These are phyloP conservation scores for Dactylis glomerata DNA, from an alignment of 176 grass and related monocot genomes.

Conservation along the genomic window DNA sequence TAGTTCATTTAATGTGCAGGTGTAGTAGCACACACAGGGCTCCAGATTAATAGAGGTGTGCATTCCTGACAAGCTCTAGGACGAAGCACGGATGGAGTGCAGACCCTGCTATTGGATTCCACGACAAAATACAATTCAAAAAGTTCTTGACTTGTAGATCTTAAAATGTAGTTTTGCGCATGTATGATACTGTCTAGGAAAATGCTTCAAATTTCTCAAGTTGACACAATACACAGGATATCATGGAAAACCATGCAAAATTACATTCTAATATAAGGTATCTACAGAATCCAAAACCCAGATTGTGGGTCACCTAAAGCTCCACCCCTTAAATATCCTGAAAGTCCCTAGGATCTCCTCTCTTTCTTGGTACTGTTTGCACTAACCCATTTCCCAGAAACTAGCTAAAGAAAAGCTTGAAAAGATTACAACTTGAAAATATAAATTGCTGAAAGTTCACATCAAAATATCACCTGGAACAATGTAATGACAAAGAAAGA, in stretches of 20 bases:
- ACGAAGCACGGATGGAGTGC: not conserved
- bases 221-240: not conserved
- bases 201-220: not conserved
- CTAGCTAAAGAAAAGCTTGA: not conserved
- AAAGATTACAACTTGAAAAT: not conserved
- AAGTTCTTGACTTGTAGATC: not conserved
- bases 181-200: not conserved
- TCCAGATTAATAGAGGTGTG: not conserved
- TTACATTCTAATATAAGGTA: not conserved
- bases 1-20: not conserved
- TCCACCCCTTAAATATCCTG: not conserved
- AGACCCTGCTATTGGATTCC: not conserved
- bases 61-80: not conserved
- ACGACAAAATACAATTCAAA: not conserved
- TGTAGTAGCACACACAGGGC: not conserved
- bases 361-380: not conserved
- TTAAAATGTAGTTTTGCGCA: not conserved
- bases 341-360: not conserved
- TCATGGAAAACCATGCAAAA: not conserved
- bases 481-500: slow-evolving; percentile 31
- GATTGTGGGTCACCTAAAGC: not conserved
- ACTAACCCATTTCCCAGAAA: slow-evolving; percentile 11
- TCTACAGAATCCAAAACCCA: not conserved
- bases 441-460: not conserved
- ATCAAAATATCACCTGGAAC: slow-evolving; percentile 31